A percentile compares a stretch with the other conserved stretches of the same genome.
These are phyloP conservation scores for Austroboletus novae-zelandiae DNA, from an alignment of 1,284 basidiomycete species.

Conservation along the genomic window DNA sequence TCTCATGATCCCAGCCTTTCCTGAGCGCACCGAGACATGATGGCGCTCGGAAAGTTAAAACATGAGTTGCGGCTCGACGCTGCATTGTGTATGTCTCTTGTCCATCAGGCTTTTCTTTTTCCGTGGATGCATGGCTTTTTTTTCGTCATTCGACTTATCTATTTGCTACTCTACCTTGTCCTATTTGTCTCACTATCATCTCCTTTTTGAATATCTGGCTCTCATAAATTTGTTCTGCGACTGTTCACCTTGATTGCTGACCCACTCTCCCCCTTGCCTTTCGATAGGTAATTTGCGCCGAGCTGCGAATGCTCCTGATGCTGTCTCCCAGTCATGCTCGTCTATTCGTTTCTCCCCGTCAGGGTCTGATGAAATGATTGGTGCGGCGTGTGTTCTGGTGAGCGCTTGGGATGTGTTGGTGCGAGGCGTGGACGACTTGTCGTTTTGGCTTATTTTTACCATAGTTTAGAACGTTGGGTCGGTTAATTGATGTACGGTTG, in stretches of 20 bases:
- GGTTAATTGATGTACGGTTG: too few relatives aligned
- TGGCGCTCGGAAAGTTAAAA: constrained; percentile 18
- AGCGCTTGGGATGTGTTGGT: constrained; percentile 23
- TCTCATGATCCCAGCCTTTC: constrained; percentile 16
- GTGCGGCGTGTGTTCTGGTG: constrained; percentile 26
- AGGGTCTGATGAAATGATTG: constrained; percentile 34
- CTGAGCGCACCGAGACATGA: constrained; percentile 3
- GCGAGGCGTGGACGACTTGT: neutral
- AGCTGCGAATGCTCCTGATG: constrained; percentile 17
- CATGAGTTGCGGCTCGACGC: neutral
- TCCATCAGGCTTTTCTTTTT: constrained; percentile 5
- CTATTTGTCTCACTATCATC: constrained; percentile 13
- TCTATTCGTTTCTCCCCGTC: constrained; percentile 31
- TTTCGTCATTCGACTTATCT: constrained; percentile 20
- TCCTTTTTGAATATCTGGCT: too few relatives aligned
- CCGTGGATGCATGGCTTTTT: constrained; percentile 17
- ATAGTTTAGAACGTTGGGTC: too few relatives aligned
- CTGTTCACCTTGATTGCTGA: neutral
- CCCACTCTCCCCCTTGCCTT: too few relatives aligned
- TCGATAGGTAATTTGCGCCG: neutral
- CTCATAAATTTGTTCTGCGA: neutral
- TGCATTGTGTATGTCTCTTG: neutral
- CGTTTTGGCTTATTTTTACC: too few relatives aligned
- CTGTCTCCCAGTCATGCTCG: constrained; percentile 26
- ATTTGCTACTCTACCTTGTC: constrained; percentile 27